Evolutionary conservation across 352 stramenopile genomes (phyloP).

Genomic region (Paralagenidium karlingii): DNA sequence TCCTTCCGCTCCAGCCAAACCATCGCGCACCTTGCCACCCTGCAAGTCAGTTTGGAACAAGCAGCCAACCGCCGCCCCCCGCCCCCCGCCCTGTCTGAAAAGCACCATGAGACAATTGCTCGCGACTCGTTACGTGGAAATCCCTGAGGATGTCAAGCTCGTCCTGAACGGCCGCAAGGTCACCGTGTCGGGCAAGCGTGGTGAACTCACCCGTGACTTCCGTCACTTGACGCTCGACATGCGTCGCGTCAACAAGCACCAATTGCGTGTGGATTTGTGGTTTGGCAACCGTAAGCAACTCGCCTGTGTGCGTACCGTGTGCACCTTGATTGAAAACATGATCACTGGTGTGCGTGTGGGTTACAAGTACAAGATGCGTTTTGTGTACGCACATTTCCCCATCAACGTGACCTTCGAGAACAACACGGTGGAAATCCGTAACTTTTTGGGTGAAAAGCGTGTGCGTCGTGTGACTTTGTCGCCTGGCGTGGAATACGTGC

Average conservation of each 20-base stretch:
- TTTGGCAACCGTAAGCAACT: conserved; percentile 99
- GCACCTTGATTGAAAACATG: conserved; percentile 99
- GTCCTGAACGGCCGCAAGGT: conserved; percentile 91
- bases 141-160: conserved; percentile 92
- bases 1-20: too few species aligned
- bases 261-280: conserved; percentile 96
- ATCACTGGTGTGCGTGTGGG: conserved; percentile 96
- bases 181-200: conserved; percentile 92
- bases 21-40: too few species aligned
- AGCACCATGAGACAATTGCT: conserved; percentile 85
- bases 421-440: conserved; percentile 95
- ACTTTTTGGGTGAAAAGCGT: conserved; percentile 99
- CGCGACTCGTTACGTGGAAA: conserved; percentile 87
- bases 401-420: conserved; percentile 98
- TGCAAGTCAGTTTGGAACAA: too few species aligned
- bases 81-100: neutral
- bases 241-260: conserved; percentile 79
- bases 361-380: conserved; percentile 99
- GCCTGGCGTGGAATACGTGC: conserved; percentile 91
- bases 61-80: too few species aligned
- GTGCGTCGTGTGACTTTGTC: conserved; percentile 92
- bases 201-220: conserved; percentile 92
- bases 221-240: conserved; percentile 97
- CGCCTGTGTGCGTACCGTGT: conserved; percentile 95
- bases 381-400: conserved; percentile 99